Evolutionary conservation across 1,139 yeast species (phyloP).

Genomic region (Lodderomyces theae): DNA sequence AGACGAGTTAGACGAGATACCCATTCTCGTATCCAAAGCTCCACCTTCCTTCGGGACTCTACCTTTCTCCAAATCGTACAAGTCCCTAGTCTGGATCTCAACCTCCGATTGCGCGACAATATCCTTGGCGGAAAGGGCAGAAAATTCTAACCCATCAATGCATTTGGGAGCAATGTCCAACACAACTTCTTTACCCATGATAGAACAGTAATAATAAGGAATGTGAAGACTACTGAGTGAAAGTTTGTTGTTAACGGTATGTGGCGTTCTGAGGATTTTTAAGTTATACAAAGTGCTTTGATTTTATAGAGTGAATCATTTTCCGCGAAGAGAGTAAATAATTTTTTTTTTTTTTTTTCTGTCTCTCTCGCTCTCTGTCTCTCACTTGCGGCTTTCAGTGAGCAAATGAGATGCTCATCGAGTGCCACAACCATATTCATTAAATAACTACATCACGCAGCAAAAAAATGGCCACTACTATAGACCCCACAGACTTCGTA

Average conservation of each 20-base stretch:
- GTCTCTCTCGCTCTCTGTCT: too few species aligned
- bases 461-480: constrained; percentile 17
- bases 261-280: too few species aligned
- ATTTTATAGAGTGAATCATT: too few species aligned
- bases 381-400: too few species aligned
- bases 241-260: too few species aligned
- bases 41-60: constrained; percentile 78
- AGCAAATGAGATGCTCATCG: constrained; percentile 3
- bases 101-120: constrained; percentile 93
- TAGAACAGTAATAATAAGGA: neutral
- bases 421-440: neutral
- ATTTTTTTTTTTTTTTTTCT: neutral
- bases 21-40: constrained; percentile 91
- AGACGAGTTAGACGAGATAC: constrained; percentile 79
- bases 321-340: neutral
- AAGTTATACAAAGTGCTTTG: too few species aligned
- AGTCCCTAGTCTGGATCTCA: constrained; percentile 86
- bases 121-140: constrained; percentile 87
- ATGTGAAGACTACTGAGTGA: too few species aligned
- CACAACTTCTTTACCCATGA: constrained; percentile 53
- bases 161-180: constrained; percentile 86
- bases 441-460: too few species aligned
- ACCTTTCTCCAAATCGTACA: constrained; percentile 84
- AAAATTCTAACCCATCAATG: constrained; percentile 88
- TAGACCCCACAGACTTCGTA: constrained; percentile 47